phyloP scores from a whole-genome alignment of 2,329 filamentous ascomycete species.

The Diaporthe velutina region DNA sequence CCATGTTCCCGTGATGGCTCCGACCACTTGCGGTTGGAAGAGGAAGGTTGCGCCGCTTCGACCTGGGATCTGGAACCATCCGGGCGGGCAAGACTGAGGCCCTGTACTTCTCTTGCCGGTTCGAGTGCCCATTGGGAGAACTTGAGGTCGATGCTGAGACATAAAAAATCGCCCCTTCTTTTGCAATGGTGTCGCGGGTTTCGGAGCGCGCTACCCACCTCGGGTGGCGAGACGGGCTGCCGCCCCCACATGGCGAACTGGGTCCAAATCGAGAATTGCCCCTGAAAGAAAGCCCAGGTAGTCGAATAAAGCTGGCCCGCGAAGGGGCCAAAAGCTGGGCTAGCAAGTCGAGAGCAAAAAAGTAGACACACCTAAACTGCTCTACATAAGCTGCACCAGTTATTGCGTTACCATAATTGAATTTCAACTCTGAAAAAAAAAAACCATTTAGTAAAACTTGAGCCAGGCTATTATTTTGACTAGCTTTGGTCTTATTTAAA shows the following conservation, averaged over 20 bases:
- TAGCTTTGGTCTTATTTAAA: too few relatives aligned
- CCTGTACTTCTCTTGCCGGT: neutral
- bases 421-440: too few relatives aligned
- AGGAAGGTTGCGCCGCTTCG: constrained; percentile 9
- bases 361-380: too few relatives aligned
- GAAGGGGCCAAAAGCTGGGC: neutral
- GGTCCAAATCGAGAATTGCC: constrained; percentile 3
- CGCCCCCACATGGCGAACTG: constrained; percentile 6
- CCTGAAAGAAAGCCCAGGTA: neutral
- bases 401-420: too few relatives aligned
- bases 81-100: neutral
- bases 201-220: constrained; percentile 23
- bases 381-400: too few relatives aligned
- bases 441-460: too few relatives aligned
- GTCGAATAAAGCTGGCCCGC: neutral
- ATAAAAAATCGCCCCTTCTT: neutral
- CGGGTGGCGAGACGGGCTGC: constrained; percentile 17
- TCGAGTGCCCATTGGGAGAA: neutral
- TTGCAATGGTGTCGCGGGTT: neutral
- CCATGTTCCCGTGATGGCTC: constrained; percentile 6
- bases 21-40: neutral
- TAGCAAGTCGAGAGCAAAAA: too few relatives aligned
- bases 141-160: constrained; percentile 5
- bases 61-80: neutral
- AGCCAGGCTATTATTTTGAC: too few relatives aligned